phyloP scores from a whole-genome alignment of 1,139 yeast species.

The Blastobotrys serpentis region DNA sequence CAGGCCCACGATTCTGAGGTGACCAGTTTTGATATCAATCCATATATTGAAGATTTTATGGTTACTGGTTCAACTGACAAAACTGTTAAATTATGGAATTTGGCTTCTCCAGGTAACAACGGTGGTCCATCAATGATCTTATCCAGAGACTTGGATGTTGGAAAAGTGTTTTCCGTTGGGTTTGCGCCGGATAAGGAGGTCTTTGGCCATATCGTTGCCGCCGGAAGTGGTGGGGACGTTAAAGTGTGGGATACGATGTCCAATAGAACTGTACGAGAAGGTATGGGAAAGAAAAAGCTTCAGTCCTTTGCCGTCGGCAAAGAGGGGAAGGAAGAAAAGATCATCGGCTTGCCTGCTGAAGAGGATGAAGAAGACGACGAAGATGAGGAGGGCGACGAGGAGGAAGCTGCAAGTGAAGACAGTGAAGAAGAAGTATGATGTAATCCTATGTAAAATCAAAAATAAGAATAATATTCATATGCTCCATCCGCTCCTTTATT shows the following conservation, averaged over 20 bases:
- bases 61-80: constrained; percentile 91
- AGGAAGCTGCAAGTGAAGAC: constrained; percentile 15
- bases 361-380: constrained; percentile 55
- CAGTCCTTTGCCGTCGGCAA: constrained; percentile 49
- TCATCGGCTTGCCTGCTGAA: constrained; percentile 58
- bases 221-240: constrained; percentile 82
- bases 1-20: constrained; percentile 97
- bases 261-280: constrained; percentile 71
- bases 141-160: constrained; percentile 91
- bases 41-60: constrained; percentile 67
- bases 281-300: constrained; percentile 60
- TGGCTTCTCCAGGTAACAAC: constrained; percentile 23
- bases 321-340: constrained; percentile 53
- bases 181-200: constrained; percentile 89
- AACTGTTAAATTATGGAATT: constrained; percentile 81
- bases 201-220: constrained; percentile 79
- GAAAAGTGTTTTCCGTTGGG: constrained; percentile 79
- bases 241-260: constrained; percentile 93
- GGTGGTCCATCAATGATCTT: constrained; percentile 84
- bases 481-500: too few species aligned
- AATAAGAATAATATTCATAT: constrained; percentile 22
- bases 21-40: constrained; percentile 73
- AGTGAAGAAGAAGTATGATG: constrained; percentile 13
- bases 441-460: constrained; percentile 28
- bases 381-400: constrained; percentile 39